A percentile compares a stretch with the other conserved stretches of the same genome.
These are phyloP conservation scores for Euryodendron excelsum DNA, from an alignment of 148 eudicot genomes.

Conservation along the genomic window DNA sequence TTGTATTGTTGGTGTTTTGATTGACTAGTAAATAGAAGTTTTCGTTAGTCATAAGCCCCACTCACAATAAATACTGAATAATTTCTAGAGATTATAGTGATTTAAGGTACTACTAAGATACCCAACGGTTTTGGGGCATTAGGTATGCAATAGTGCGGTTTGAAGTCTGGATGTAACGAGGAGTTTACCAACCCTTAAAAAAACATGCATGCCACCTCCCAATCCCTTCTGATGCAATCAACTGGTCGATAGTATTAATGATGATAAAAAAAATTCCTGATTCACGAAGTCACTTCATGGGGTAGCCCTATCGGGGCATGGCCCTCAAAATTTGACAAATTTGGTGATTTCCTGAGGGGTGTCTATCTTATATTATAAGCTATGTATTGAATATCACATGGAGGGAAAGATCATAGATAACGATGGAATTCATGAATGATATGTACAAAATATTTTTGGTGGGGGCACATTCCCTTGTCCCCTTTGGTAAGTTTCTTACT, in stretches of 20 bases:
- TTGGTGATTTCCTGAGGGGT: neutral
- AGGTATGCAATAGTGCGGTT: too few relatives aligned
- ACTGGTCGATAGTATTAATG: neutral
- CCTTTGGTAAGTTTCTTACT: neutral
- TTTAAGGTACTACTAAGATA: too few relatives aligned
- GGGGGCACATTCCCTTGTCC: neutral
- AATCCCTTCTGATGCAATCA: neutral
- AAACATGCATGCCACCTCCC: neutral
- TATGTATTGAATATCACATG: conserved; percentile 9
- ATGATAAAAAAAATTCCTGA: neutral
- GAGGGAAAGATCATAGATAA: neutral
- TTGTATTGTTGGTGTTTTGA: too few relatives aligned
- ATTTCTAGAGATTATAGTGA: too few relatives aligned
- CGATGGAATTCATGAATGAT: neutral
- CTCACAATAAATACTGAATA: too few relatives aligned
- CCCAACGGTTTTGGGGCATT: too few relatives aligned
- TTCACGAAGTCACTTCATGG: conserved; percentile 6
- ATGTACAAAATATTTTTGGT: neutral
- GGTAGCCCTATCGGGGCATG: neutral
- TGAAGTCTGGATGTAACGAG: too few relatives aligned
- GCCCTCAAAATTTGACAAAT: neutral
- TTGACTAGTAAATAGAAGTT: too few relatives aligned
- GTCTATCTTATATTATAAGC: neutral
- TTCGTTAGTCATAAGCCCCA: too few relatives aligned
- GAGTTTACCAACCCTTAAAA: too few relatives aligned